These are phyloP conservation scores for Leccinum boreale DNA, from an alignment of 768 basidiomycete genomes.

Conservation along the genomic window DNA sequence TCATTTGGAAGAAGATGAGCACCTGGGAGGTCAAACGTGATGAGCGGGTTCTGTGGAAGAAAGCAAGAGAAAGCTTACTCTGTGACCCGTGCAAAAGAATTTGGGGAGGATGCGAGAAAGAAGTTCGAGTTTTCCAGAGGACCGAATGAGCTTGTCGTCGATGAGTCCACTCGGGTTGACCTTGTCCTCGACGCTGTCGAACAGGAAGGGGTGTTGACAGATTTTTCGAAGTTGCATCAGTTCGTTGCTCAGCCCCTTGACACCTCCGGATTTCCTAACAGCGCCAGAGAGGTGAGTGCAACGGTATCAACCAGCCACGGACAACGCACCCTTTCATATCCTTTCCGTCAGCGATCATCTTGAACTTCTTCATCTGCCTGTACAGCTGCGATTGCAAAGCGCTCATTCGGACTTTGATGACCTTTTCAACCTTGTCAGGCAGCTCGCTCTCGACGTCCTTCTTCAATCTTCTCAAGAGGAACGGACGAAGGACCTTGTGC, in stretches of 20 bases:
- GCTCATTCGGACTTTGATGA: slow-evolving; percentile 95
- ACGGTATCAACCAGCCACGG: not conserved
- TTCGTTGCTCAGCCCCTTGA: slow-evolving; percentile 90
- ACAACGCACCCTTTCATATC: slow-evolving; percentile 66
- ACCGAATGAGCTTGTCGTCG: slow-evolving; percentile 81
- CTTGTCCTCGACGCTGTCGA: slow-evolving; percentile 92
- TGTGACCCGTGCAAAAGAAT: slow-evolving; percentile 88
- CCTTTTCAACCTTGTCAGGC: slow-evolving; percentile 97
- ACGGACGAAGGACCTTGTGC: slow-evolving; percentile 94
- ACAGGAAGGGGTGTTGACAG: slow-evolving; percentile 96
- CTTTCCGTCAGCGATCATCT: slow-evolving; percentile 89
- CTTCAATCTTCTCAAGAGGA: slow-evolving; percentile 89
- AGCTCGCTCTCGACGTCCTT: slow-evolving; percentile 95
- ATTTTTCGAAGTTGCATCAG: slow-evolving; percentile 98
- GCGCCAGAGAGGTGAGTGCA: slow-evolving; percentile 2
- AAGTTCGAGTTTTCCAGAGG: slow-evolving; percentile 92
- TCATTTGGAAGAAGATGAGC: slow-evolving; percentile 99
- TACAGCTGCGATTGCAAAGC: slow-evolving; percentile 89
- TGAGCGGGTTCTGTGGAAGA: not conserved
- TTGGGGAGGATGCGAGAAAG: slow-evolving; percentile 91
- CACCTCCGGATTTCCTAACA: slow-evolving; percentile 65
- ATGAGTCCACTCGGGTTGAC: slow-evolving; percentile 80
- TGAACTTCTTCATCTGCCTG: slow-evolving; percentile 97
- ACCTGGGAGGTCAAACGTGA: slow-evolving; percentile 48
- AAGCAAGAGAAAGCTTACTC: slow-evolving; percentile 44